A percentile compares a stretch with the other conserved stretches of the same genome.
Evolutionary conservation across 2,329 filamentous ascomycete species (phyloP).

Genomic region (Teratosphaeria nubilosa): DNA sequence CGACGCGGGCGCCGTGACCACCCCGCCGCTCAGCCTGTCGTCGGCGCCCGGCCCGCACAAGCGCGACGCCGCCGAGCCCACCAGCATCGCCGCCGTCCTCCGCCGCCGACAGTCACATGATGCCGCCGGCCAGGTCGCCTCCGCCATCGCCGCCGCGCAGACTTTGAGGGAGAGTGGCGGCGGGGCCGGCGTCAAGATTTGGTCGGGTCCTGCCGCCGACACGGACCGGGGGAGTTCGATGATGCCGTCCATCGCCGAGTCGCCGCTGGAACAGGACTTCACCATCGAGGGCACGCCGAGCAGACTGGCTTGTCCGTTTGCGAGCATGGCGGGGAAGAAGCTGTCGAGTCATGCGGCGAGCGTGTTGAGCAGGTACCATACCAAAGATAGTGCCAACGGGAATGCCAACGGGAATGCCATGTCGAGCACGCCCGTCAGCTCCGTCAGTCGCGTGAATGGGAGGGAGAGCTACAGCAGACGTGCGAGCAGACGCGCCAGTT

Average conservation of each 20-base stretch:
- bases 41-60: constrained; percentile 19
- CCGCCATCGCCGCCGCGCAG: not conserved
- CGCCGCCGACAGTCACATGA: constrained; percentile 21
- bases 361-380: constrained; percentile 29
- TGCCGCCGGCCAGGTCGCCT: constrained; percentile 24
- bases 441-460: constrained; percentile 27
- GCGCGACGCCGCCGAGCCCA: constrained; percentile 2
- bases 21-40: constrained; percentile 23
- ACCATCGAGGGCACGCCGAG: constrained; percentile 76
- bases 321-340: constrained; percentile 36
- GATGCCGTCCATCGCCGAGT: constrained; percentile 30
- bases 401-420: not conserved
- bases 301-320: constrained; percentile 72
- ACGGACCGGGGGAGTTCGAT: constrained; percentile 24
- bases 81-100: constrained; percentile 24
- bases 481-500: constrained; percentile 19
- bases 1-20: constrained; percentile 11
- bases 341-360: constrained; percentile 30
- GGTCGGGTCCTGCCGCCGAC: constrained; percentile 28
- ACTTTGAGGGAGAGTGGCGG: not conserved
- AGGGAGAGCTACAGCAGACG: constrained; percentile 32
- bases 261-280: constrained; percentile 71
- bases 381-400: constrained; percentile 2
- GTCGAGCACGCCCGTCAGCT: constrained; percentile 16
- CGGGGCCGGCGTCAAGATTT: constrained; percentile 22